Base-by-base conservation (phyloP, 495 filamentous ascomycete genomes). In the Glonium stellatum region DNA sequence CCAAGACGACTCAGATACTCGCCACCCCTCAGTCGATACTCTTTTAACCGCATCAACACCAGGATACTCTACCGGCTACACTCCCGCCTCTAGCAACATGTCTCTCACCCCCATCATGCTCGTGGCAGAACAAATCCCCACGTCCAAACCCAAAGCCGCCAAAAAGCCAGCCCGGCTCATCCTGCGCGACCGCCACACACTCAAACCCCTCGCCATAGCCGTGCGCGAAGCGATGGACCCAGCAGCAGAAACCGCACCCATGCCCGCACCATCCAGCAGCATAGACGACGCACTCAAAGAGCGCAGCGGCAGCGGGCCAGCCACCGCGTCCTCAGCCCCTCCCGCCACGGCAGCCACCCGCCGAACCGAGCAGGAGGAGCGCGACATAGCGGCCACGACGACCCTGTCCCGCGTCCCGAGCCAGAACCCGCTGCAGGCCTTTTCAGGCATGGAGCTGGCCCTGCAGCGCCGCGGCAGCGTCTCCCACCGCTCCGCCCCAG, bases 21-120 rank as follows among this genome's bases (percentile, higher is more conserved):
- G 27, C 6, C 41, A 55, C 27, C 23, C 39, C 21, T 42, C 18
- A 37, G 36, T 21, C 25, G 53, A 55, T 22, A 51, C 48, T 8
- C 9, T 39, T n/a, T 39, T 15, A 36, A 55, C 25, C 23, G 25
- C 42, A 10, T 46, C 18, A 12, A 52, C 58, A 0, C 58, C 60
- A 27, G 67, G 60, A 21, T 35, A 34, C 22, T 54, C 37, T n/a
- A 63, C 57, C 3, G 61, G 59, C 3, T 67, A 67, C 51, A 60
- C 66, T 6, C 62, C 64, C 4, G 23, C 60, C 13, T 35, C 23
- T 13, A 34, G 41, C 27, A 49, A 50, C n/a, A 51, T 51, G 10
- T 39, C 59, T 31, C 34, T 55, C 39, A 66, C 63, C n/a, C 68
- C 69, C 4, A 61, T 68, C 23, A 66, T 67, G 62, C 66, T 70